Percentiles rank a stretch among this genome's conserved stretches.
phyloP scores from a whole-genome alignment of 2,329 filamentous ascomycete genomes.

The Talaromyces sp. region DNA sequence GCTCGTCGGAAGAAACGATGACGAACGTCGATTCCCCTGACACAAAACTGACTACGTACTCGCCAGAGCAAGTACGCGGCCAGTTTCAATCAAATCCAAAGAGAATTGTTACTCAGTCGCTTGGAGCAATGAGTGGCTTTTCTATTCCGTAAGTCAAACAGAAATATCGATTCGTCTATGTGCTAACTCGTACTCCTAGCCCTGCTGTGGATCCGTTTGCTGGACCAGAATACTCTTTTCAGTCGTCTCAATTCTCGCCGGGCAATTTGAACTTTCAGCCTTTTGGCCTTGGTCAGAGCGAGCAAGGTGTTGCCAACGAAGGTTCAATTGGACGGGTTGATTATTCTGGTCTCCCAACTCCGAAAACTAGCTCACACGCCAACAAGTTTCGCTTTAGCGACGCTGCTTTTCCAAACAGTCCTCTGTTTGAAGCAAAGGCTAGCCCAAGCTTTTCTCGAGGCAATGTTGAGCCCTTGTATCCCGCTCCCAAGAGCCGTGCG shows the following conservation, averaged over 20 bases:
- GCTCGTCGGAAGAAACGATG: conserved; percentile 44
- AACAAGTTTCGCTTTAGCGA: conserved; percentile 1
- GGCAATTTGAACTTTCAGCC: conserved; percentile 60
- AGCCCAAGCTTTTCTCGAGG: background rate
- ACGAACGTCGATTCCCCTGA: conserved; percentile 60
- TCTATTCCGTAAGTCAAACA: conserved; percentile 5
- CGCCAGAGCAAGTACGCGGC: conserved; percentile 51
- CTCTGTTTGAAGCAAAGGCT: conserved; percentile 5
- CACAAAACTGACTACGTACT: conserved; percentile 58
- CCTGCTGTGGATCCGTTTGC: conserved; percentile 25
- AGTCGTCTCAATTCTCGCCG: conserved; percentile 49
- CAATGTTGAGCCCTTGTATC: conserved; percentile 10
- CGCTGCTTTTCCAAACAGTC: background rate
- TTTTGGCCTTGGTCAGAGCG: conserved; percentile 20
- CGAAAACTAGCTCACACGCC: conserved; percentile 5
- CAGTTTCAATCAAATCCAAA: conserved; percentile 22
- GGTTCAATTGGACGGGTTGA: conserved; percentile 8
- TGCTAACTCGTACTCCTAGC: conserved; percentile 11
- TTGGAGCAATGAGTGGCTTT: background rate
- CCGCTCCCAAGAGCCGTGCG: conserved; percentile 17
- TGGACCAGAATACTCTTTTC: conserved; percentile 14
- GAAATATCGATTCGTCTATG: background rate
- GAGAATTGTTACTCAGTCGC: background rate
- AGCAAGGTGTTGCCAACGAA: conserved; percentile 7
- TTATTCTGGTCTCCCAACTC: conserved; percentile 11